These are phyloP conservation scores for Blastobotrys buckinghamii DNA, from an alignment of 1,139 yeast genomes.

Conservation along the genomic window DNA sequence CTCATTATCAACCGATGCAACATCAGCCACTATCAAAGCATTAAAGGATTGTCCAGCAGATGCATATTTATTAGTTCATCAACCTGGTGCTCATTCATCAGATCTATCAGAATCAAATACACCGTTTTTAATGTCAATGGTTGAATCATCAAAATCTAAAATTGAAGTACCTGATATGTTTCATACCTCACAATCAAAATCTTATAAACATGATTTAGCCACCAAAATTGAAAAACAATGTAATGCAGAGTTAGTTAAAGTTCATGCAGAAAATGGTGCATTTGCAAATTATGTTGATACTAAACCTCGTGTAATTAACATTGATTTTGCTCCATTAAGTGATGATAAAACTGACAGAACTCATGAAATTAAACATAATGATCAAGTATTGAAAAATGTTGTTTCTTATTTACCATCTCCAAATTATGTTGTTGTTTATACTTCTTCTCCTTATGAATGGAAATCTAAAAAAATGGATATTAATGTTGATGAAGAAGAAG, in stretches of 20 bases:
- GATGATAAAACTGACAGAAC: conserved; percentile 10
- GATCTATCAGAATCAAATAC: conserved; percentile 26
- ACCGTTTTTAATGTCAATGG: conserved; percentile 23
- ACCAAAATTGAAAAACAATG: conserved; percentile 25
- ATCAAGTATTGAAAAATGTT: conserved; percentile 26
- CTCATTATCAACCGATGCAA: conserved; percentile 10
- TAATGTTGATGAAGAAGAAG: background rate
- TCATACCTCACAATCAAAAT: conserved; percentile 4
- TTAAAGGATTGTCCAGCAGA: conserved; percentile 32
- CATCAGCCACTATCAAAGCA: conserved; percentile 18
- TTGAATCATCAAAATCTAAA: conserved; percentile 24
- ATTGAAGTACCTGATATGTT: conserved; percentile 15
- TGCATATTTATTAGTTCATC: conserved; percentile 35
- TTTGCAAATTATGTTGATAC: conserved; percentile 28
- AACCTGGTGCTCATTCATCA: conserved; percentile 32
- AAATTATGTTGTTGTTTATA: conserved; percentile 32
- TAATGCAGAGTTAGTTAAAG: conserved; percentile 26
- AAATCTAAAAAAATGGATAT: background rate
- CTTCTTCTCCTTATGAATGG: conserved; percentile 14
- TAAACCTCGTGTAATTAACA: conserved; percentile 27
- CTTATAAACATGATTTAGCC: conserved; percentile 8
- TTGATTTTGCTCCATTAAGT: conserved; percentile 26
- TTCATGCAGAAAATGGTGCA: conserved; percentile 24
- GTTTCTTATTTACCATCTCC: conserved; percentile 30
- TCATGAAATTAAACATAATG: conserved; percentile 24